phyloP scores from a whole-genome alignment of 768 basidiomycete genomes.

The Leccinum barrowsii region DNA sequence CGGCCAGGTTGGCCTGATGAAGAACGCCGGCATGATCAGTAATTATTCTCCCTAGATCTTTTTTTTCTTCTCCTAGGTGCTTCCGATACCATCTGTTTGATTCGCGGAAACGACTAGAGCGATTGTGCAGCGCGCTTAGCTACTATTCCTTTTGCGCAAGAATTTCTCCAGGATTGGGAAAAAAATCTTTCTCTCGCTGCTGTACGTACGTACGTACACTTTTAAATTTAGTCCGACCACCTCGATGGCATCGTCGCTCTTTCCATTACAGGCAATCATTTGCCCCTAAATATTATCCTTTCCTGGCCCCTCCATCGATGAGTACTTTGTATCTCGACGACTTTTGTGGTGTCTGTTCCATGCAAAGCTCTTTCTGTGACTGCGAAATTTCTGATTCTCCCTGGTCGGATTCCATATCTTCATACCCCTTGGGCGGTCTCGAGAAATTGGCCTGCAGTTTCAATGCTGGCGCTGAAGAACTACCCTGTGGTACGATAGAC shows the following conservation, averaged over 20 bases:
- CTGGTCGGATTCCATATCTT: slow-evolving; percentile 7
- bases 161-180: not conserved
- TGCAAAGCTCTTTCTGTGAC: not conserved
- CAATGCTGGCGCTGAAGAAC: not conserved
- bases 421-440: not conserved
- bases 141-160: not conserved
- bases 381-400: slow-evolving; percentile 1
- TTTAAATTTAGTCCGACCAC: not conserved
- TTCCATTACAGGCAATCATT: slow-evolving; percentile 7
- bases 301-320: slow-evolving; percentile 4
- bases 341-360: slow-evolving; percentile 9
- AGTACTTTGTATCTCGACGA: not conserved
- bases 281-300: not conserved
- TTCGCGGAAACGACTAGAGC: not conserved
- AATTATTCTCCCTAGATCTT: slow-evolving; percentile 30
- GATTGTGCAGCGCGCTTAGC: not conserved
- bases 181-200: not conserved
- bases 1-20: slow-evolving; percentile 36
- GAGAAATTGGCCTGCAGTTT: not conserved
- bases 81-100: not conserved
- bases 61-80: not conserved
- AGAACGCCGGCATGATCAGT: slow-evolving; percentile 31
- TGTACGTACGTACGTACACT: not conserved
- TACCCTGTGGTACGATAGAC: not conserved
- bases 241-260: not conserved